A percentile compares a stretch with the other conserved stretches of the same genome.
These are phyloP conservation scores for Peronosclerospora sorghi DNA, from an alignment of 352 stramenopile species.

Conservation along the genomic window DNA sequence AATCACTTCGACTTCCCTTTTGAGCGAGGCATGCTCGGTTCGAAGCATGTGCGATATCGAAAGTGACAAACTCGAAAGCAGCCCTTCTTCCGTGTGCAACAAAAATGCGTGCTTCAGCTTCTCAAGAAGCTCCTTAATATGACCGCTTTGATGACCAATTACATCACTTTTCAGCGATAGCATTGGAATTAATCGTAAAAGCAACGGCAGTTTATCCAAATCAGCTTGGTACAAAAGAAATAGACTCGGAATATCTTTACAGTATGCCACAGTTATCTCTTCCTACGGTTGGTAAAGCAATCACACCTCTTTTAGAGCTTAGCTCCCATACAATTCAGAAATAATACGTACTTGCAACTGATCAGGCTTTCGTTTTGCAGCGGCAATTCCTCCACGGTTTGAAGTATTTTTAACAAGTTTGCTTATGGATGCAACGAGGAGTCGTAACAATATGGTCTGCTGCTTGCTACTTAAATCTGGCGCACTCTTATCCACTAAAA, in stretches of 20 bases:
- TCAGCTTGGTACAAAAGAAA: slow-evolving; percentile 72
- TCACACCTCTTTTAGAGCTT: neutral
- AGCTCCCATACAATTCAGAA: neutral
- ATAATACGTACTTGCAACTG: slow-evolving; percentile 34
- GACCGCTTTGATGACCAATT: slow-evolving; percentile 49
- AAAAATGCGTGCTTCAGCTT: slow-evolving; percentile 68
- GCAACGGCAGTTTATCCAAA: slow-evolving; percentile 58
- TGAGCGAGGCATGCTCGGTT: slow-evolving; percentile 65
- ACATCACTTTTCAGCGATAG: slow-evolving; percentile 47
- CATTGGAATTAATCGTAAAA: slow-evolving; percentile 71
- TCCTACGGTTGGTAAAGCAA: slow-evolving; percentile 22
- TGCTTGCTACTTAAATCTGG: slow-evolving; percentile 72
- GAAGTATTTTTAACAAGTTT: slow-evolving; percentile 35
- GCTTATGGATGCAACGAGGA: slow-evolving; percentile 56
- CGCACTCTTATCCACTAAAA: slow-evolving; percentile 71
- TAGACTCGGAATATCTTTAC: slow-evolving; percentile 68
- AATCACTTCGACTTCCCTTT: slow-evolving; percentile 67
- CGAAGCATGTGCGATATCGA: slow-evolving; percentile 61
- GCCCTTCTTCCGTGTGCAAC: slow-evolving; percentile 49
- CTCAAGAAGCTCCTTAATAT: slow-evolving; percentile 63
- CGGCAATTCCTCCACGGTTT: slow-evolving; percentile 12
- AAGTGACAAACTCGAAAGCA: slow-evolving; percentile 54
- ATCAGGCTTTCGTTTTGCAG: slow-evolving; percentile 38
- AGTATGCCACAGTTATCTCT: slow-evolving; percentile 71
- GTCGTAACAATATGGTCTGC: slow-evolving; percentile 62